phyloP scores from a whole-genome alignment of 192 early-diverging fungal species.

The Rhizoclosmatium globosum region DNA sequence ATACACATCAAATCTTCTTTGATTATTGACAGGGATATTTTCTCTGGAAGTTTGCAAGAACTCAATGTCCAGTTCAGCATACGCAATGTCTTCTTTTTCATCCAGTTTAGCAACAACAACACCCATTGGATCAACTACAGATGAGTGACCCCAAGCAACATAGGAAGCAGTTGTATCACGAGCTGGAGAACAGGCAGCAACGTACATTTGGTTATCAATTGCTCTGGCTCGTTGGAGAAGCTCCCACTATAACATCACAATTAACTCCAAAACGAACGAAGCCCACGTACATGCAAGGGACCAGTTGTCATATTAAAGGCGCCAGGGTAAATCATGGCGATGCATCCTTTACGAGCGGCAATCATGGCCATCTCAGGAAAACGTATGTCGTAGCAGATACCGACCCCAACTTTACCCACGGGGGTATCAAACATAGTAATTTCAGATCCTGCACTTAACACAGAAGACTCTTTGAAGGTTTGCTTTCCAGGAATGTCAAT shows the following conservation, averaged over 20 bases:
- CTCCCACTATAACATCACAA: constrained; percentile 72
- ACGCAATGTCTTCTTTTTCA: constrained; percentile 81
- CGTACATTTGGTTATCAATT: constrained; percentile 93
- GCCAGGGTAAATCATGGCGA: constrained; percentile 96
- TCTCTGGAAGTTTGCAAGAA: constrained; percentile 69
- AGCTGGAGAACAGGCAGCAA: constrained; percentile 96
- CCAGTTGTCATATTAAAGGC: constrained; percentile 98
- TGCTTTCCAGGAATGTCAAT: constrained; percentile 95
- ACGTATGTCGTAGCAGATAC: constrained; percentile 96
- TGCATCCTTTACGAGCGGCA: constrained; percentile 84
- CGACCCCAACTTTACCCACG: constrained; percentile 89
- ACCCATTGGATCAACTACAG: constrained; percentile 86
- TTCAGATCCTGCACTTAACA: constrained; percentile 75
- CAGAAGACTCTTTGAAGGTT: constrained; percentile 87
- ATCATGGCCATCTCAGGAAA: constrained; percentile 98
- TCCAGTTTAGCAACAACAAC: constrained; percentile 76
- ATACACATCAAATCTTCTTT: constrained; percentile 93
- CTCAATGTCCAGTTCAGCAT: constrained; percentile 77
- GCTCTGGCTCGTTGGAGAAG: constrained; percentile 84
- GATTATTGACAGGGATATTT: constrained; percentile 78
- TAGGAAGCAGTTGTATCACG: constrained; percentile 78
- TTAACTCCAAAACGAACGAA: not conserved
- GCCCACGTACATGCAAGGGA: constrained; percentile 72
- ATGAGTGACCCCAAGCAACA: constrained; percentile 95
- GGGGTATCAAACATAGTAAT: constrained; percentile 82